Percentiles rank a stretch among this genome's conserved stretches.
Evolutionary conservation across 2,329 filamentous ascomycete species (phyloP).

Genomic region (Thermoascus crustaceus): DNA sequence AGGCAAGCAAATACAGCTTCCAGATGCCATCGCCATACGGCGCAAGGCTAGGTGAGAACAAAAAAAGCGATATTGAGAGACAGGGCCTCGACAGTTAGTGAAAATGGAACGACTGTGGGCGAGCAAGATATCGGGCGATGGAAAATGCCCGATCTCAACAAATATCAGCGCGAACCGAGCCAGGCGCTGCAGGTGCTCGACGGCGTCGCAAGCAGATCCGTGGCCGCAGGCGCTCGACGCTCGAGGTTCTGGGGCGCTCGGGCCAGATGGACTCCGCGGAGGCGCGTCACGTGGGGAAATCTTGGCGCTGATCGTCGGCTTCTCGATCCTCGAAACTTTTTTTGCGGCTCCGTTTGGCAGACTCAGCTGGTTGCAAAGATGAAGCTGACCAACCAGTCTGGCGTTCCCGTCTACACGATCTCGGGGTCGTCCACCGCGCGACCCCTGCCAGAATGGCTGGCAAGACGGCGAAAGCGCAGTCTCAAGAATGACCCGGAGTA

Average conservation of each 20-base stretch:
- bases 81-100: neutral
- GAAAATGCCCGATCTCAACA: neutral
- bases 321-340: slow-evolving; percentile 8
- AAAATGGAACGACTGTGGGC: neutral
- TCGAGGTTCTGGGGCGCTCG: slow-evolving; percentile 5
- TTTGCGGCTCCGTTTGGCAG: slow-evolving; percentile 1
- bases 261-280: slow-evolving; percentile 6
- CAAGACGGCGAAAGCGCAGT: slow-evolving; percentile 78
- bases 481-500: slow-evolving; percentile 90
- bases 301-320: slow-evolving; percentile 8
- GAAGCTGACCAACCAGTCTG: slow-evolving; percentile 57
- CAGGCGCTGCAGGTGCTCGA: neutral
- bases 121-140: neutral
- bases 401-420: slow-evolving; percentile 88
- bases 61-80: slow-evolving; percentile 2
- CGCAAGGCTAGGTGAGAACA: neutral
- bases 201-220: slow-evolving; percentile 1
- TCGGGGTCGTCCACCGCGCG: slow-evolving; percentile 82
- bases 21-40: slow-evolving; percentile 12
- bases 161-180: neutral
- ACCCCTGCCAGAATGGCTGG: slow-evolving; percentile 90
- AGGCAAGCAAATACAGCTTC: slow-evolving; percentile 6
- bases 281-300: slow-evolving; percentile 9
- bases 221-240: neutral
- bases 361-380: slow-evolving; percentile 21